Evolutionary conservation across 2,329 filamentous ascomycete species (phyloP), one percentile per base, ranked within the genome.

Genomic region (Sporothrix inflata): DNA sequence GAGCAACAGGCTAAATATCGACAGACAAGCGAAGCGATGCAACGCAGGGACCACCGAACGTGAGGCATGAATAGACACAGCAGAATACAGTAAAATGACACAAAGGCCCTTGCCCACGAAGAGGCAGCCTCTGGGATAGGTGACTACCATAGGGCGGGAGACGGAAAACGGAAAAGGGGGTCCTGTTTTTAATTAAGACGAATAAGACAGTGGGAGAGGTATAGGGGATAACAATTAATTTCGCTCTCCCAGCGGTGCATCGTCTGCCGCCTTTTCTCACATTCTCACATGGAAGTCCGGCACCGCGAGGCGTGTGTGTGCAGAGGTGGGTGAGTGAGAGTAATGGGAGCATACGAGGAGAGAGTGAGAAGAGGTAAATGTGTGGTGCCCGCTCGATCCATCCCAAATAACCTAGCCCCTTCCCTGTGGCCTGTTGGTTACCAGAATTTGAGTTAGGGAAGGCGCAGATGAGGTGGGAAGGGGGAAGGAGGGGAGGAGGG

Each of bases 261-360:
- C n/a, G 38, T 30, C n/a, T 71, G 49, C 70, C 70, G 70, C 24
- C 1, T 40, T 60, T 38, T 34, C n/a, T 63, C 34, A 63, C 38
- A 19, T 42, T 63, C n/a, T 63, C 60, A 55, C 57, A 65, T 71
- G 61, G 49, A 71, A 38, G 47, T 65, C 49, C 61, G 70, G 70
- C 61, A 71, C 49, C 49, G 45, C 55, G 55, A 60, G 19, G 30
- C 14, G 49, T 55, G 34, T 1, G 4, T 21, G 4, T 21, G 55
- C 9, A 7, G 27, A 8, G 24, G 53, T 57, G 34, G 27, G 51
- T 12, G 55, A 11, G 14, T 60, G 55, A 60, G 14, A 34, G 55
- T 16, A 38, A 60, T 16, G 30, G 16, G 55, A 27, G 53, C 42
- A 24, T 24, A 24, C 8, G 57, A 61, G 30, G 38, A 12, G 34